Base-by-base conservation (phyloP, 192 early-diverging fungal genomes). In the Backusella circina region DNA sequence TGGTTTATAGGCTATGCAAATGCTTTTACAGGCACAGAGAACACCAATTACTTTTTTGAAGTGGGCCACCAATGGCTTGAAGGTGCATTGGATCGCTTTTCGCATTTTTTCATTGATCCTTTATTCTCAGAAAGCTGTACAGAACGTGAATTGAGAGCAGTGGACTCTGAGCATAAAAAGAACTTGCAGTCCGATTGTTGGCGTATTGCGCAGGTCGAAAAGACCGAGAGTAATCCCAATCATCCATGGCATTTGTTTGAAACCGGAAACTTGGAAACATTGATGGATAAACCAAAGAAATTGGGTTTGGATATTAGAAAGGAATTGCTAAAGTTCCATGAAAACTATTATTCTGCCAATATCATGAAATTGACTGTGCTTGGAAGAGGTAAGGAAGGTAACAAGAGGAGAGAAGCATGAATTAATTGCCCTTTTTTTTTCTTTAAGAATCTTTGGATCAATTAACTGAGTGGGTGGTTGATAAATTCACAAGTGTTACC, bases 121-220 rank as follows among this genome's bases (percentile, higher is more conserved):
- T 86, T 94, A 41, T 97, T 97, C 80, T 84, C 86, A 66, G 89
- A 90, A 9, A 88, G 85, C 65, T 94, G 94, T 81, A 95, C 91
- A 5, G 97, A 97, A 26, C 88, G 97, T 33, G 97, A 98, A 81
- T 84, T 97, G 73, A 81, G 85, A 6, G 97, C 97, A 0, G 95
- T 98, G 10, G 95, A 98, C 82, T 97, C 96, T 8, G 82, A 98
- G 73, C 91, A 96, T 84, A 95, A 96, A 73, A 94, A 94, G 72
- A 97, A 97, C 79, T 75, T 96, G 3, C 95, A 96, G 74, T 85
- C 79, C 51, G 96, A 98, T 80, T 73, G 72, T 35, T 94, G 95
- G 90, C 88, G 95, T 23, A 86, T 93, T 47, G 90, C 88, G 79
- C 94, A 97, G 82, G 71, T 98, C 5, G 88, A 91, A 44, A 95